Conservation (phyloP, 371 early-diverging fungal genomes). For the Mucor irregularis region DNA sequence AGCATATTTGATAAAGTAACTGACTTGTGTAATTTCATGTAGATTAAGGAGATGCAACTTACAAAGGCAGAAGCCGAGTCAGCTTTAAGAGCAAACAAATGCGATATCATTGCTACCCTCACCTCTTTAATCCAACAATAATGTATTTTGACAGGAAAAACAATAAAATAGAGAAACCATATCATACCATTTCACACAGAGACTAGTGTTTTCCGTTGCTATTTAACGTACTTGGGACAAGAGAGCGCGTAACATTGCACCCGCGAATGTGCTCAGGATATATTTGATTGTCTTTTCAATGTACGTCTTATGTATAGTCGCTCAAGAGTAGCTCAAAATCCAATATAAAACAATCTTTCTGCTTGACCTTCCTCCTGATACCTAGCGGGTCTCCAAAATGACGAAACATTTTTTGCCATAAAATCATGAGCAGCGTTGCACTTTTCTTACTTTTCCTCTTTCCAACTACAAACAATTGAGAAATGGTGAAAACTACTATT, state of each 20-base stretch:
- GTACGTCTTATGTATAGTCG: too few relatives aligned
- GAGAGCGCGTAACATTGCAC: too few relatives aligned
- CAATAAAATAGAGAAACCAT: background rate
- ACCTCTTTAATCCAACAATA: conserved; percentile 35
- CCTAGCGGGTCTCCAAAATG: too few relatives aligned
- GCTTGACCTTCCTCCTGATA: too few relatives aligned
- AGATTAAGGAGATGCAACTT: conserved; percentile 44
- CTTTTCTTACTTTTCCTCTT: conserved; percentile 1
- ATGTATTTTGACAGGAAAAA: background rate
- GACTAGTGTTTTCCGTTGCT: too few relatives aligned
- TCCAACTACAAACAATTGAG: background rate
- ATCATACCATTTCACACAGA: background rate
- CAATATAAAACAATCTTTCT: too few relatives aligned
- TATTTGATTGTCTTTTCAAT: too few relatives aligned
- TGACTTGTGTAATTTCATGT: background rate
- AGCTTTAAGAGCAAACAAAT: conserved; percentile 38
- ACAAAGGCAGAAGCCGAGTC: conserved; percentile 42
- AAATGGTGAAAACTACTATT: conserved; percentile 94
- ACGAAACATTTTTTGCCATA: too few relatives aligned
- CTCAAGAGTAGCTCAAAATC: too few relatives aligned
- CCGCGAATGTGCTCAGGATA: too few relatives aligned
- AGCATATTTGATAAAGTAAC: background rate
- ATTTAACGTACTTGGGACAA: too few relatives aligned
- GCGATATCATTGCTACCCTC: conserved; percentile 44
- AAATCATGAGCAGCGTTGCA: too few relatives aligned